Conservation (phyloP, 495 filamentous ascomycete genomes). For the Aspergillus sparsus region DNA sequence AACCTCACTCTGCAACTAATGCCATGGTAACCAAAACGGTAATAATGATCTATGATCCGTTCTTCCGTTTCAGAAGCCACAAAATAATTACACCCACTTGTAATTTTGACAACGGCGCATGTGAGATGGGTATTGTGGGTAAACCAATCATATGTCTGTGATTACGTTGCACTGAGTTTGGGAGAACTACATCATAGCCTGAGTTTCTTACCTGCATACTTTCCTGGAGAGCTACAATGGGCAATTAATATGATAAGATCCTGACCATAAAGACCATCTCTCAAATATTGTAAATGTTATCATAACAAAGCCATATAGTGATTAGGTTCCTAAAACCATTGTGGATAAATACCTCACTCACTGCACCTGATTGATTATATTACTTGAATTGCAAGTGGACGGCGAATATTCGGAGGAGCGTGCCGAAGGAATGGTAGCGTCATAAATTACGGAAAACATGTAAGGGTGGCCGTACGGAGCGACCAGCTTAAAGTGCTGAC, state of each 20-base stretch:
- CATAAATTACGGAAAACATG: conserved; percentile 40
- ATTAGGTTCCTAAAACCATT: no score
- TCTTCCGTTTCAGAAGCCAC: no score
- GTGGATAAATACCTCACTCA: no score
- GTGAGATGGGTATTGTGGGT: conserved; percentile 18
- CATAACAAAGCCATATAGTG: no score
- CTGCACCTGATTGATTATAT: conserved; percentile 21
- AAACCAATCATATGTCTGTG: conserved; percentile 16
- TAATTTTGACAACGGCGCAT: conserved; percentile 17
- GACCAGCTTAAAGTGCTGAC: conserved; percentile 27
- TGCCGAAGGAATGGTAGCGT: conserved; percentile 42
- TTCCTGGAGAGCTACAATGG: not conserved
- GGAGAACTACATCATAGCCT: conserved; percentile 21
- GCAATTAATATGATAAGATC: not conserved
- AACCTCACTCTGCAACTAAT: not conserved
- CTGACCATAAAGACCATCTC: no score
- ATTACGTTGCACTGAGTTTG: conserved; percentile 20
- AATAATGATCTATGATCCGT: not conserved
- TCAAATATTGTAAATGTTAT: no score
- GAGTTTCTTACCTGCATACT: not conserved
- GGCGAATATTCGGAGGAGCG: conserved; percentile 27
- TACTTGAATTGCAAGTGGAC: conserved; percentile 24
- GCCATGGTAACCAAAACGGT: not conserved
- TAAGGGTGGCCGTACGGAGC: conserved; percentile 24
- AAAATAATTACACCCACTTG: conserved; percentile 15